Evolutionary conservation across 78 protist species (phyloP).

Genomic region (Chrysochromulina parva): DNA sequence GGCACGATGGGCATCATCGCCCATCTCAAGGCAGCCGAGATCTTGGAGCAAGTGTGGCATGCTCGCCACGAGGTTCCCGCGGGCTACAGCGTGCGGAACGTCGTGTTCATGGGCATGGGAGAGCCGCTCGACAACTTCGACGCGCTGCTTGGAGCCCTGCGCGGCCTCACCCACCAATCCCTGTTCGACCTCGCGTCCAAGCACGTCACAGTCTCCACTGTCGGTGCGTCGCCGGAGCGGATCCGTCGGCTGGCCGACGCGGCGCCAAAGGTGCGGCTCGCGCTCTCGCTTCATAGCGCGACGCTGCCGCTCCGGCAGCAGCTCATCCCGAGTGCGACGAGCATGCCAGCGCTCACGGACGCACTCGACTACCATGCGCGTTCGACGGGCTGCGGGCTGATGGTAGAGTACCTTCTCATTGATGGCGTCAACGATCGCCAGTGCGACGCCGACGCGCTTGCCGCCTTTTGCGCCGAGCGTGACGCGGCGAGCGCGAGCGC

Average conservation of each 20-base stretch:
- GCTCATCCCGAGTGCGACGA: constrained; percentile 42
- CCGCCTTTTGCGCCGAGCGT: not conserved
- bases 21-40: constrained; percentile 56
- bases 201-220: constrained; percentile 50
- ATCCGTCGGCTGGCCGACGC: constrained; percentile 21
- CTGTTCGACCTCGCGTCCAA: constrained; percentile 15
- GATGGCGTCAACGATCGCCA: constrained; percentile 35
- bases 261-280: constrained; percentile 47
- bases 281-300: constrained; percentile 61
- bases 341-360: constrained; percentile 13
- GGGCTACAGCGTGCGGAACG: not conserved
- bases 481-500: not conserved
- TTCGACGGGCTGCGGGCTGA: not conserved
- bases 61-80: not conserved
- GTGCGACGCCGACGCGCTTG: constrained; percentile 43
- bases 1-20: constrained; percentile 50
- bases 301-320: constrained; percentile 35
- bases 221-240: constrained; percentile 42
- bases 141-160: constrained; percentile 15
- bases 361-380: constrained; percentile 37
- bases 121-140: constrained; percentile 60
- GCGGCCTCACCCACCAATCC: constrained; percentile 18
- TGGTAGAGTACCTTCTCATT: constrained; percentile 52
- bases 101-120: constrained; percentile 40
- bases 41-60: constrained; percentile 43